These are phyloP conservation scores for Artemisia annua DNA, from an alignment of 129 eudicot species.

Conservation along the genomic window DNA sequence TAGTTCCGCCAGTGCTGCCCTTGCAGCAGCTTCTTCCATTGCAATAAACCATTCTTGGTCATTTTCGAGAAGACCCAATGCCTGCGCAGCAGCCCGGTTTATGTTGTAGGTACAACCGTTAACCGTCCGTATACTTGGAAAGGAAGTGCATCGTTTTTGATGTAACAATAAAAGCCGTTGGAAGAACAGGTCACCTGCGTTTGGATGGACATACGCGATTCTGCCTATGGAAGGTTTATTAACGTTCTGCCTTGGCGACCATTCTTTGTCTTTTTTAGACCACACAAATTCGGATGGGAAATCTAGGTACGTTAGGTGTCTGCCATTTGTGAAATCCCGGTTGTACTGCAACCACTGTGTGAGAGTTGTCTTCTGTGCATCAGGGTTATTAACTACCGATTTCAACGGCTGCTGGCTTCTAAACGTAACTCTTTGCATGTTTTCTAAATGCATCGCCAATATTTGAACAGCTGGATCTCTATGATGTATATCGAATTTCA, in stretches of 20 bases:
- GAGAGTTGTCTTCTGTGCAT: background rate
- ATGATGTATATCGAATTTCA: background rate
- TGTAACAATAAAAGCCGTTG: background rate
- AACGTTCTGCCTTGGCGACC: background rate
- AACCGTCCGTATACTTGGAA: background rate
- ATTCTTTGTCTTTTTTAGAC: background rate
- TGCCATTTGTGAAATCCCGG: accelerated
- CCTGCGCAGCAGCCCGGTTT: no score
- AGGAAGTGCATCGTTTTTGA: background rate
- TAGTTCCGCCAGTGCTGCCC: no score
- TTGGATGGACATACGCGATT: background rate
- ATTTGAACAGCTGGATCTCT: background rate
- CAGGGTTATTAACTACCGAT: background rate
- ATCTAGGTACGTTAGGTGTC: background rate
- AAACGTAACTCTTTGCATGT: background rate
- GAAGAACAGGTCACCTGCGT: background rate
- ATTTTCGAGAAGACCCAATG: background rate
- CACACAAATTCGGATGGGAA: background rate
- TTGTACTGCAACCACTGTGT: background rate
- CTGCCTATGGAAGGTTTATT: background rate
- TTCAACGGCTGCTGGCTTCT: background rate
- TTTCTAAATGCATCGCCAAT: background rate
- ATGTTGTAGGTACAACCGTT: no score
- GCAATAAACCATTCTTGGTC: no score
- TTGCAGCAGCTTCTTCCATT: no score